phyloP scores from a whole-genome alignment of 148 eudicot species.

The Cornus kousa region DNA sequence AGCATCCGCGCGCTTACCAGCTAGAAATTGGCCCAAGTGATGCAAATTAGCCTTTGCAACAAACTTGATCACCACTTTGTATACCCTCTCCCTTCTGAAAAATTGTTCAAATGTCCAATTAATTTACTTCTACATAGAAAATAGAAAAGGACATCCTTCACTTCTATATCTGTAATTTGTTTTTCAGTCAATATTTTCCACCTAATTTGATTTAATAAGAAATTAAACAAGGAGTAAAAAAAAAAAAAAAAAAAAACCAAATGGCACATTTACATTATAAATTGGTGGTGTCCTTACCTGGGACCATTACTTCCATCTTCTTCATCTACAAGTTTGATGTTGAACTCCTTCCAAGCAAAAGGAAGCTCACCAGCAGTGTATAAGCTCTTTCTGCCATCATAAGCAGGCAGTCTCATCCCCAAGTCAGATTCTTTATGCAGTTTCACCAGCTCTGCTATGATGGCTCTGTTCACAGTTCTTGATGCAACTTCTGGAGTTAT shows the following conservation, averaged over 20 bases:
- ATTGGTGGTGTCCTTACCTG: constrained; percentile 34
- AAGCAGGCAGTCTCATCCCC: constrained; percentile 73
- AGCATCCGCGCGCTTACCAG: constrained; percentile 64
- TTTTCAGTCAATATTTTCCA: background rate
- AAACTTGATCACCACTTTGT: constrained; percentile 62
- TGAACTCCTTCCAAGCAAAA: constrained; percentile 59
- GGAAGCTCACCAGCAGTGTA: constrained; percentile 80
- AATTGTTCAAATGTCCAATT: background rate
- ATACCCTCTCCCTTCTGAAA: constrained; percentile 52
- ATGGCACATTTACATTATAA: background rate
- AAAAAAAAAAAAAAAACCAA: background rate
- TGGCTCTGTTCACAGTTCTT: constrained; percentile 54
- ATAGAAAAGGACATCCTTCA: background rate
- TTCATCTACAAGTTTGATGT: constrained; percentile 52
- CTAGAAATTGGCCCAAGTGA: constrained; percentile 61
- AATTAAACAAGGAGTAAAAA: background rate
- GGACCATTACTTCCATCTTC: constrained; percentile 53
- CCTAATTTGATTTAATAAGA: background rate
- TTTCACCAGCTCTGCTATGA: constrained; percentile 61
- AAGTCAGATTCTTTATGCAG: constrained; percentile 63
- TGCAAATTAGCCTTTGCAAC: constrained; percentile 58
- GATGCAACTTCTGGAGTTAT: constrained; percentile 69
- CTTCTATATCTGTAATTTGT: background rate
- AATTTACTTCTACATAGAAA: background rate
- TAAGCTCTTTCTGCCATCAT: constrained; percentile 70